phyloP scores from a whole-genome alignment of 2,329 filamentous ascomycete species.

The Aureobasidium sp. region DNA sequence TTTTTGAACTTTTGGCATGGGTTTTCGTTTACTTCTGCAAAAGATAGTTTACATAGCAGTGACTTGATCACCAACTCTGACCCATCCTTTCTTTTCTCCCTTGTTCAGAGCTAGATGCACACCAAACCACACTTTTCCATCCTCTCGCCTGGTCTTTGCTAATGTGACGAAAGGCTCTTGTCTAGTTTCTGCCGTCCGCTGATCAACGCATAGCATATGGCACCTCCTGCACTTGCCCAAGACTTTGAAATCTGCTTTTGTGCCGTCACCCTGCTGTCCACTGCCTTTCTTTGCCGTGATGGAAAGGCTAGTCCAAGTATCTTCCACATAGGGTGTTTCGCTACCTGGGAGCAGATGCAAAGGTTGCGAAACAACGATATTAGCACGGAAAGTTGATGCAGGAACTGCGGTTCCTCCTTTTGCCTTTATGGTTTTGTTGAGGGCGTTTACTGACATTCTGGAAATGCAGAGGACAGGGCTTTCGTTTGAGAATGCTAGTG shows the following conservation, averaged over 20 bases:
- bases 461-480: slow-evolving; percentile 85
- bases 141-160: slow-evolving; percentile 73
- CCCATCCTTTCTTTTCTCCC: not conserved
- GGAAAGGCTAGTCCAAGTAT: slow-evolving; percentile 59
- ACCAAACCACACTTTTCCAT: slow-evolving; percentile 84
- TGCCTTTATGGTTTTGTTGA: slow-evolving; percentile 64
- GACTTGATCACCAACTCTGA: slow-evolving; percentile 17
- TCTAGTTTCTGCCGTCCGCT: slow-evolving; percentile 65
- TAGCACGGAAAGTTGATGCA: slow-evolving; percentile 76
- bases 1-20: not conserved
- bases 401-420: slow-evolving; percentile 57
- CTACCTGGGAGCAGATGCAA: slow-evolving; percentile 32
- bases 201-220: slow-evolving; percentile 94
- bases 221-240: slow-evolving; percentile 81
- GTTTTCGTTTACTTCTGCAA: not conserved
- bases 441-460: slow-evolving; percentile 63
- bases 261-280: no score
- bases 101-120: slow-evolving; percentile 45
- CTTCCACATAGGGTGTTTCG: slow-evolving; percentile 65
- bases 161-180: slow-evolving; percentile 85
- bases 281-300: not conserved
- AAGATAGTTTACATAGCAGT: not conserved
- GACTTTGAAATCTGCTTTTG: slow-evolving; percentile 52
- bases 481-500: slow-evolving; percentile 83
- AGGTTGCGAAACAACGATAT: slow-evolving; percentile 63